A percentile compares a stretch with the other conserved stretches of the same genome.
These are phyloP conservation scores for Leccinum solheimii DNA, from an alignment of 1,284 basidiomycete species.

Conservation along the genomic window DNA sequence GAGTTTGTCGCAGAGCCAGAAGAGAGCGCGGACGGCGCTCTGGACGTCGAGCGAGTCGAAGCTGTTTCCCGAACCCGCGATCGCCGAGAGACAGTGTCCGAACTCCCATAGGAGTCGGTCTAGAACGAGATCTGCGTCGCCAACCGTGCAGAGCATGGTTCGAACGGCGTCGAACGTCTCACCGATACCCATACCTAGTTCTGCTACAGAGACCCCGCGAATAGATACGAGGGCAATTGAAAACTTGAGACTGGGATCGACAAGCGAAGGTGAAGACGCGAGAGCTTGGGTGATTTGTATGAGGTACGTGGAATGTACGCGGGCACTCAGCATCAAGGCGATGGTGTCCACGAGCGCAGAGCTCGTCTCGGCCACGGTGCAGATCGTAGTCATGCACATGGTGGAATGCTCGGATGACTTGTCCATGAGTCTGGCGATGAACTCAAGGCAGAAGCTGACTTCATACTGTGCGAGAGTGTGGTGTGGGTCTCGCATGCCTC, in stretches of 20 bases:
- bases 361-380: conserved; percentile 19
- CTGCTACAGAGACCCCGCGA: conserved; percentile 36
- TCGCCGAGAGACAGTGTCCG: conserved; percentile 35
- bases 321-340: conserved; percentile 27
- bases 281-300: conserved; percentile 30
- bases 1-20: conserved; percentile 34
- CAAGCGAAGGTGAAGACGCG: conserved; percentile 28
- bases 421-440: conserved; percentile 23
- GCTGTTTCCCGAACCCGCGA: conserved; percentile 30
- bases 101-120: conserved; percentile 34
- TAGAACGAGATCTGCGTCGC: conserved; percentile 32
- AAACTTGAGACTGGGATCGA: conserved; percentile 44
- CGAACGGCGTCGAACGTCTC: conserved; percentile 34
- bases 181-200: conserved; percentile 20
- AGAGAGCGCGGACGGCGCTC: conserved; percentile 28
- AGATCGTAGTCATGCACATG: conserved; percentile 25
- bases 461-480: conserved; percentile 35
- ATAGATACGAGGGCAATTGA: conserved; percentile 43
- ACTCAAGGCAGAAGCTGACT: conserved; percentile 25
- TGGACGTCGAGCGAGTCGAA: conserved; percentile 35
- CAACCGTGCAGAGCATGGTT: conserved; percentile 33
- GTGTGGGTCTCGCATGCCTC: conserved; percentile 32
- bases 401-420: conserved; percentile 18
- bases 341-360: conserved; percentile 37
- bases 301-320: conserved; percentile 31